A percentile compares a stretch with the other conserved stretches of the same genome.
Evolutionary conservation across 176 grass and related monocot genomes (phyloP).

Genomic region (Rhynchospora tenuis): DNA sequence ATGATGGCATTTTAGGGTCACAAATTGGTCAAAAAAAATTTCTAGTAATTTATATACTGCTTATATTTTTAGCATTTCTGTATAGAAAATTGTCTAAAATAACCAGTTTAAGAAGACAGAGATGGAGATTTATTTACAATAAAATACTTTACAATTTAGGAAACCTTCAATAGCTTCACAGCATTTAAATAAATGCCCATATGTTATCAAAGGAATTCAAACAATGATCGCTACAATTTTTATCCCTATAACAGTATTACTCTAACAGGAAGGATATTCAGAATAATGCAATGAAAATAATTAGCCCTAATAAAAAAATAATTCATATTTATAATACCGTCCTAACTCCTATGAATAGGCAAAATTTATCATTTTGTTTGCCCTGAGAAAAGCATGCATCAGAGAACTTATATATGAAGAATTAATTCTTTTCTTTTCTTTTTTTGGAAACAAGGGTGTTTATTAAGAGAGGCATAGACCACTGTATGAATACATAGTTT

Average conservation of each 20-base stretch:
- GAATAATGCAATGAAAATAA: background rate
- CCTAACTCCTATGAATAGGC: background rate
- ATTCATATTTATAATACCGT: background rate
- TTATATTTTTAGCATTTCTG: background rate
- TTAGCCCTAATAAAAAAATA: background rate
- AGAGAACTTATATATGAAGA: background rate
- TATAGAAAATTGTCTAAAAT: background rate
- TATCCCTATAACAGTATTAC: background rate
- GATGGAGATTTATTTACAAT: background rate
- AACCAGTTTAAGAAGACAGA: background rate
- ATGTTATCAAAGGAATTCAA: background rate
- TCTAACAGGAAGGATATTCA: background rate
- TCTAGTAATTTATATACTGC: background rate
- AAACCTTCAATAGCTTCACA: background rate
- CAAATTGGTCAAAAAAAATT: background rate
- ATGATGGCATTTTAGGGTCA: background rate
- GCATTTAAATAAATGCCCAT: background rate
- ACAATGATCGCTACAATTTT: background rate
- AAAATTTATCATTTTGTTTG: background rate
- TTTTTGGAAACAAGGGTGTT: too few species aligned
- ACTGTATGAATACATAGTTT: background rate
- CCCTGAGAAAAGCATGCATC: background rate
- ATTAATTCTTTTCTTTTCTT: background rate
- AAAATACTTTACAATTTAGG: background rate
- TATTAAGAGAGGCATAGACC: too few species aligned